Evolutionary conservation across 352 stramenopile genomes (phyloP), one percentile per base, ranked within the genome.

Genomic region (Globisporangium yorkense): DNA sequence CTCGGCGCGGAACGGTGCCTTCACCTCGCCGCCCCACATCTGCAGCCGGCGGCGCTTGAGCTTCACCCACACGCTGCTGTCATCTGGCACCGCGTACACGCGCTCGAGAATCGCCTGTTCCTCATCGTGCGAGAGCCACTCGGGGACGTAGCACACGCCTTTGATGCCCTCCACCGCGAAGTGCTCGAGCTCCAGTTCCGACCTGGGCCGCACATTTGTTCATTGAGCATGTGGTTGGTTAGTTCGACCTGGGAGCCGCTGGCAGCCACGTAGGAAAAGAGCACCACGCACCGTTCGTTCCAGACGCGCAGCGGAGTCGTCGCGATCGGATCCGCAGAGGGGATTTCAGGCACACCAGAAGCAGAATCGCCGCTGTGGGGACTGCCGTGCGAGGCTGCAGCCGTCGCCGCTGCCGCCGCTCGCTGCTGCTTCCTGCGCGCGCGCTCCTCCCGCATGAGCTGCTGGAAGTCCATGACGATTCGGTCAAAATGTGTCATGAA

Each of bases 21-120:
- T 85, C 35, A 91, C 81, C 53, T 85, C 64, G 47, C 81, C 81
- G 54, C 81, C 78, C 68, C 72, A 85, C 67, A 87, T 84, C 55
- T 91, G 81, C 61, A 91, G 67, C 1, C 79, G 71, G 0, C 81
- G 81, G 54, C 70, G 70, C 54, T 82, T 86, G 39, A 91, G 70
- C n/a, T 67, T 63, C 6, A 91, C 78, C 81, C 78, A 91, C 27
- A 51, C 57, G 39, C 60, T 55, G 54, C 20, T 56, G 64, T 50
- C 72, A 35, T 68, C 54, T 0, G 70, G 69, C 8, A 77, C 67
- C 9, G 69, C 66, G 52, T 88, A 79, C 9, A 92, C 76, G 16
- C 74, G 72, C 21, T 76, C 67, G 21, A 88, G 61, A 12, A 92
- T 80, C 33, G 72, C 74, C 3, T 57, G 47, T 48, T 90, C 80